These are phyloP conservation scores for Rhodocollybia butyracea DNA, from an alignment of 768 basidiomycete species.

Conservation along the genomic window DNA sequence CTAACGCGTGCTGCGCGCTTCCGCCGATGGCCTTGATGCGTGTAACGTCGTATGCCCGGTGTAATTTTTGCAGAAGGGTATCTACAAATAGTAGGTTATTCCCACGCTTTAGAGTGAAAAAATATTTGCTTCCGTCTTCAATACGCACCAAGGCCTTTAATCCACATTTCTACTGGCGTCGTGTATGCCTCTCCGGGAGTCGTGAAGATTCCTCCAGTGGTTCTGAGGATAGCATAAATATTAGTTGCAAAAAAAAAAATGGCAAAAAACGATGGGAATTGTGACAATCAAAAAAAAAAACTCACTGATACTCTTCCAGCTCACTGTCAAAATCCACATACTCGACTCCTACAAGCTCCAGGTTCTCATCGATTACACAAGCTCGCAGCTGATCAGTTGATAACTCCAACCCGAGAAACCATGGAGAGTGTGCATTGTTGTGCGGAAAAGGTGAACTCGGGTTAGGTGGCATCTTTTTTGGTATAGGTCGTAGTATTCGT, in stretches of 20 bases:
- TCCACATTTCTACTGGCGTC: conserved; percentile 90
- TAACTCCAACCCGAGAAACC: conserved; percentile 82
- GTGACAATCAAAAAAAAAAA: conserved; percentile 17
- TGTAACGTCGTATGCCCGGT: conserved; percentile 64
- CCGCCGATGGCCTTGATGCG: conserved; percentile 77
- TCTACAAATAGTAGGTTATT: conserved; percentile 39
- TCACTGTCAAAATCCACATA: conserved; percentile 82
- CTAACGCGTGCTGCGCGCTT: conserved; percentile 74
- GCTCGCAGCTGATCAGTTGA: conserved; percentile 82
- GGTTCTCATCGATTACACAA: conserved; percentile 76
- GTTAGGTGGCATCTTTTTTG: neutral
- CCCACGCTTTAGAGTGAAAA: conserved; percentile 35
- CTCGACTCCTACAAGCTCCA: conserved; percentile 81
- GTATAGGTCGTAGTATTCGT: no score
- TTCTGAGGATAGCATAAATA: conserved; percentile 39
- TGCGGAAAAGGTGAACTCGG: neutral
- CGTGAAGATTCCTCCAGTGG: conserved; percentile 83
- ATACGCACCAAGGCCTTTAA: conserved; percentile 75
- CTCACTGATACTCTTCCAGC: conserved; percentile 78
- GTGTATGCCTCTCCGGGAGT: conserved; percentile 85
- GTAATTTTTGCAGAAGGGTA: conserved; percentile 69
- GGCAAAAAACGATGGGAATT: conserved; percentile 8
- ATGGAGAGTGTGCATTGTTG: neutral
- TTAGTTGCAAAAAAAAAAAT: neutral
- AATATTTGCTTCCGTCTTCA: conserved; percentile 61